phyloP scores from a whole-genome alignment of 2,329 filamentous ascomycete genomes.

The Pseudofabraea citricarpa region DNA sequence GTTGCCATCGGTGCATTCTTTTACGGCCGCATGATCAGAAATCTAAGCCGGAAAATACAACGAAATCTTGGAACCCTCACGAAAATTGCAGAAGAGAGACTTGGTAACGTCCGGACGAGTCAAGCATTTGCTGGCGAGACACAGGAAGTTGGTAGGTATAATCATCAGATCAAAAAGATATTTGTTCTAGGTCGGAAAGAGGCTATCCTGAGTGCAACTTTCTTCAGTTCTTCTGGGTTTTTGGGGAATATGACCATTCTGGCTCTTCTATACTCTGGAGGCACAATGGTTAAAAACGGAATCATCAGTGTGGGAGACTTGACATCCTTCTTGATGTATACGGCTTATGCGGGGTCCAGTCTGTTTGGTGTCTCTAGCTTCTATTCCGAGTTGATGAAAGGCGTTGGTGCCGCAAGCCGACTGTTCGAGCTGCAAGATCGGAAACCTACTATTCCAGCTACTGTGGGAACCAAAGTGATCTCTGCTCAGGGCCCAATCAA shows the following conservation, averaged over 20 bases:
- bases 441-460: constrained; percentile 79
- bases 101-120: constrained; percentile 93
- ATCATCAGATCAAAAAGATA: constrained; percentile 85
- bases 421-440: constrained; percentile 95
- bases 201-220: constrained; percentile 82
- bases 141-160: constrained; percentile 86
- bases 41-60: constrained; percentile 87
- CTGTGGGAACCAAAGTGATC: constrained; percentile 70
- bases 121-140: constrained; percentile 95
- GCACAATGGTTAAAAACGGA: constrained; percentile 82
- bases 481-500: constrained; percentile 86
- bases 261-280: constrained; percentile 83
- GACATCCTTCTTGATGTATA: constrained; percentile 98
- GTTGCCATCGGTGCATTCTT: constrained; percentile 87
- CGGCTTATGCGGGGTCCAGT: constrained; percentile 77
- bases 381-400: constrained; percentile 98
- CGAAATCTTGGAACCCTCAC: constrained; percentile 88
- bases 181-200: constrained; percentile 85
- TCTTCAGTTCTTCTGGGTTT: constrained; percentile 83
- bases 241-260: constrained; percentile 96
- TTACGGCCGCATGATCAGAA: constrained; percentile 84
- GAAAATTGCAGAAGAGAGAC: constrained; percentile 96
- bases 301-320: constrained; percentile 86
- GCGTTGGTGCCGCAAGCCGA: constrained; percentile 91
- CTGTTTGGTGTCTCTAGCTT: constrained; percentile 93